Conservation (phyloP, 1,284 basidiomycete species). For the Pseudozyma pruni region DNA sequence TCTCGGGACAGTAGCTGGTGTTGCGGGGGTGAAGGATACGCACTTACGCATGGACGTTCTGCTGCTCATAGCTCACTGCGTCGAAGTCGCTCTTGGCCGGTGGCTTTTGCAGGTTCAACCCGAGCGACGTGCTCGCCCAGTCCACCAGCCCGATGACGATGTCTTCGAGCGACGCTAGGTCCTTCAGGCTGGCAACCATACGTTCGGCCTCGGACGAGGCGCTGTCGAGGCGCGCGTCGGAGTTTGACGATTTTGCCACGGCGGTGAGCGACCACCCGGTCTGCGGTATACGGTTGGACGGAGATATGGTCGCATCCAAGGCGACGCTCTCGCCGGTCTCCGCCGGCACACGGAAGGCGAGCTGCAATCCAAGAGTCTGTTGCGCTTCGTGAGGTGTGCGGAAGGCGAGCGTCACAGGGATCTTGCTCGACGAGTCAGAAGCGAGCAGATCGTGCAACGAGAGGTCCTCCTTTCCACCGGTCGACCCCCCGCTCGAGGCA, state of each 20-base stretch:
- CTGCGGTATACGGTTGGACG: constrained; percentile 9
- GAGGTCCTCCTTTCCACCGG: background rate
- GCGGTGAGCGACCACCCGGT: constrained; percentile 30
- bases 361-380: constrained; percentile 24
- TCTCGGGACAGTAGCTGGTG: background rate
- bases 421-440: constrained; percentile 4
- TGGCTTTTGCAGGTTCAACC: constrained; percentile 17
- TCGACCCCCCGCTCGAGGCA: constrained; percentile 9
- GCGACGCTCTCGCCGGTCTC: constrained; percentile 10
- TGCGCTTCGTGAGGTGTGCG: constrained; percentile 28
- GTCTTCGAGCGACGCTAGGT: constrained; percentile 34
- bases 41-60: constrained; percentile 66
- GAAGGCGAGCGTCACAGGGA: constrained; percentile 43
- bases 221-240: constrained; percentile 18
- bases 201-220: constrained; percentile 17
- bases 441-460: constrained; percentile 32
- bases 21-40: constrained; percentile 6
- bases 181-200: constrained; percentile 16
- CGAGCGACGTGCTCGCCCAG: constrained; percentile 35
- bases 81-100: constrained; percentile 15
- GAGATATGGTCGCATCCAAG: constrained; percentile 29
- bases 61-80: constrained; percentile 58
- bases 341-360: constrained; percentile 21
- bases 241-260: constrained; percentile 3
- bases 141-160: constrained; percentile 20